phyloP scores from a whole-genome alignment of 2,329 filamentous ascomycete genomes.

The Pezicula neosporulosa region DNA sequence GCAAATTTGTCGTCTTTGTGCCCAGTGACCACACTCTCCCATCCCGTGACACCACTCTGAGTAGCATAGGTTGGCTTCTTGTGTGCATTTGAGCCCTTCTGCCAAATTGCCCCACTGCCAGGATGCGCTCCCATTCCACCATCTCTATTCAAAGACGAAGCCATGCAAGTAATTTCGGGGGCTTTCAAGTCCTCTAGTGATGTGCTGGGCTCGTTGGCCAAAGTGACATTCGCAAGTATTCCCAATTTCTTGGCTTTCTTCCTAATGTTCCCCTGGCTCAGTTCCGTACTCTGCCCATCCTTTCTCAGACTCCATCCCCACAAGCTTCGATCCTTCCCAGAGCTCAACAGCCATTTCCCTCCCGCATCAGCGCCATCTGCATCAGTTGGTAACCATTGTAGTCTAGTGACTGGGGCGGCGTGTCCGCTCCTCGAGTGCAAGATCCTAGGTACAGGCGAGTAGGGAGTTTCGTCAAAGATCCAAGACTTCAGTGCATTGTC shows the following conservation, averaged over 20 bases:
- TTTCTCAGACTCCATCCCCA: conserved; percentile 96
- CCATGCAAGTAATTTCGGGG: conserved; percentile 86
- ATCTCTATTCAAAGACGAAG: conserved; percentile 88
- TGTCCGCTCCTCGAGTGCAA: conserved; percentile 87
- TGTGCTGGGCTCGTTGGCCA: conserved; percentile 57
- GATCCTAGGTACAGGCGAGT: conserved; percentile 80
- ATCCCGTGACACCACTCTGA: conserved; percentile 76
- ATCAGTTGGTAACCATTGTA: conserved; percentile 82
- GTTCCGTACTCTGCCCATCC: conserved; percentile 88
- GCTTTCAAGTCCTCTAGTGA: conserved; percentile 78
- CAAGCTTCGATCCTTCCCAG: conserved; percentile 82
- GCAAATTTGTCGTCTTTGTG: conserved; percentile 82
- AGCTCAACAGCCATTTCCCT: conserved; percentile 93
- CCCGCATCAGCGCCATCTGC: conserved; percentile 85
- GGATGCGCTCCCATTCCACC: conserved; percentile 86
- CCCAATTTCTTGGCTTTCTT: conserved; percentile 87
- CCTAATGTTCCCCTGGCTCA: conserved; percentile 86
- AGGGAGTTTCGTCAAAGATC: conserved; percentile 93
- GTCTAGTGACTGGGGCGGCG: conserved; percentile 75
- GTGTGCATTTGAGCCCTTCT: conserved; percentile 61
- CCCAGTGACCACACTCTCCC: conserved; percentile 95
- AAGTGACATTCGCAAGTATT: conserved; percentile 55
- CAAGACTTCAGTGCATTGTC: conserved; percentile 95
- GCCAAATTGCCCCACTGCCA: conserved; percentile 78
- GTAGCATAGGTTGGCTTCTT: conserved; percentile 65